Conservation (phyloP, 179 eudicot genomes). For the Silene coronaria region DNA sequence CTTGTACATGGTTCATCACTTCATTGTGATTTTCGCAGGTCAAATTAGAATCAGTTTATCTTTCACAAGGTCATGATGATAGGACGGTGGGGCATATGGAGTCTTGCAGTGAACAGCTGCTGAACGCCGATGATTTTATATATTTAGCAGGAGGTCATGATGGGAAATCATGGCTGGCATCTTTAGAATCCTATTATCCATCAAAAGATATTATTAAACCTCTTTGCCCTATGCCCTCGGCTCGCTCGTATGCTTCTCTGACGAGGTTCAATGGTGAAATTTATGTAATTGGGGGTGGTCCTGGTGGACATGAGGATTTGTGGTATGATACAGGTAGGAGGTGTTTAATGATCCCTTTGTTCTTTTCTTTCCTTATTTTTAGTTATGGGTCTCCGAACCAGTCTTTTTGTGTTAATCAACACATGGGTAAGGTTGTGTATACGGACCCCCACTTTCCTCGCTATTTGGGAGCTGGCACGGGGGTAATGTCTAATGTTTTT, state of each 20-base stretch:
- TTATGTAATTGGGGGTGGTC: constrained; percentile 60
- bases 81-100: constrained; percentile 31
- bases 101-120: constrained; percentile 30
- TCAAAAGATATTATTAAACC: constrained; percentile 45
- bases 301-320: constrained; percentile 19
- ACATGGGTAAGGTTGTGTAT: too few species aligned
- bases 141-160: constrained; percentile 66
- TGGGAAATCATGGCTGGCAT: constrained; percentile 55
- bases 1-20: background rate
- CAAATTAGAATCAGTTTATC: constrained; percentile 35
- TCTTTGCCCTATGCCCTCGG: constrained; percentile 49
- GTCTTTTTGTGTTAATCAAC: background rate
- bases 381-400: too few species aligned
- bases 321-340: constrained; percentile 72
- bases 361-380: background rate
- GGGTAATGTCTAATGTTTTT: background rate
- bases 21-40: constrained; percentile 36
- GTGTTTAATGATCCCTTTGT: constrained; percentile 2
- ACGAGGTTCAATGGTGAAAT: constrained; percentile 52
- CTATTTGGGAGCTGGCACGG: background rate
- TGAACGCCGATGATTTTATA: constrained; percentile 38
- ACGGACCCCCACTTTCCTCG: too few species aligned
- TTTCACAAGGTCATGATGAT: constrained; percentile 34
- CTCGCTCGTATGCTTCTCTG: constrained; percentile 53
- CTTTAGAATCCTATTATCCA: constrained; percentile 59